Evolutionary conservation across 140 eudicot species (phyloP), one percentile per base, ranked within the genome.

Genomic region (Stevia rebaudiana): DNA sequence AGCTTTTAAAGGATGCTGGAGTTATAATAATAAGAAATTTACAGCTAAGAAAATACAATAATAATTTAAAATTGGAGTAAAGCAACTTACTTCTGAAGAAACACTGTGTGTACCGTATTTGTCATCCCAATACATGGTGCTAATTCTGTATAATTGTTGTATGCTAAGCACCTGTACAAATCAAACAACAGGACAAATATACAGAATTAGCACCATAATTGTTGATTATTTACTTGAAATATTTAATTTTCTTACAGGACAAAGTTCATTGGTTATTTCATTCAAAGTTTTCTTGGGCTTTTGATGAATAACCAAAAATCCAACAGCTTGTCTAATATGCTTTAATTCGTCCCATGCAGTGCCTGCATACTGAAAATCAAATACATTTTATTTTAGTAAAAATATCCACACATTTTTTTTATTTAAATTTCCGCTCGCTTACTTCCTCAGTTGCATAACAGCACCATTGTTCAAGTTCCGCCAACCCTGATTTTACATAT

Each of bases 191-290:
- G 54, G 54, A n/a, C n/a, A n/a, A n/a, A n/a, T n/a, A n/a, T n/a
- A n/a, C n/a, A n/a, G n/a, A n/a, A n/a, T n/a, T n/a, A n/a, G n/a
- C n/a, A n/a, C n/a, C n/a, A n/a, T n/a, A n/a, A n/a, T n/a, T n/a
- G n/a, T n/a, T n/a, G n/a, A n/a, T n/a, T n/a, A n/a, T n/a, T n/a
- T n/a, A n/a, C n/a, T n/a, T n/a, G n/a, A n/a, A n/a, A n/a, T n/a
- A n/a, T n/a, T n/a, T n/a, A n/a, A n/a, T n/a, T n/a, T n/a, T n/a
- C 81, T 82, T 78, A 85, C 96, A 6, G 96, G 96, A 70, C 96
- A 88, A 17, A 85, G 82, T 76, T 88, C 94, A 39, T 85, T 76
- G 69, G 69, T 82, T 19, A 88, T 82, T 48, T 88, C 96, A 65
- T 82, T 83, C 61, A 75, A 88, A 0, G 94, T 78, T 53, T 80